These are phyloP conservation scores for Solanum aculeatissimum DNA, from an alignment of 305 asterid genomes.

Conservation along the genomic window DNA sequence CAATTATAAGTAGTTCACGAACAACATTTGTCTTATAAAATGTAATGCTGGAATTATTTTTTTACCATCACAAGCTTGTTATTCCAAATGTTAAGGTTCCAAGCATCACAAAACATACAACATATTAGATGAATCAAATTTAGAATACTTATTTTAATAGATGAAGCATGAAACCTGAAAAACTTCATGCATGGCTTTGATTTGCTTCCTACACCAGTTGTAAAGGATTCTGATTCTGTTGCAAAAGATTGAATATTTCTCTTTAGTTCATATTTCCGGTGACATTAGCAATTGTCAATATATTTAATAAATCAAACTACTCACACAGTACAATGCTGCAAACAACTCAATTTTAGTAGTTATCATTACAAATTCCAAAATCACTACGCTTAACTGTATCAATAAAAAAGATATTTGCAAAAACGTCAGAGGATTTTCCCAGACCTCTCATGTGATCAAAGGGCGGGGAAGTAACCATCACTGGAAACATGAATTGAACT, in stretches of 20 bases:
- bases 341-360: neutral
- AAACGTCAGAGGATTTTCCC: neutral
- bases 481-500: too few species aligned
- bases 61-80: neutral
- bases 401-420: neutral
- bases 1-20: neutral
- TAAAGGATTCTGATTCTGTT: constrained; percentile 72
- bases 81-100: neutral
- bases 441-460: too few species aligned
- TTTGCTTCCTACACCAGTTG: constrained; percentile 90
- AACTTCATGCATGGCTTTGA: constrained; percentile 97
- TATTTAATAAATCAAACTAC: neutral
- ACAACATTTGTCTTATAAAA: neutral
- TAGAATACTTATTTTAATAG: neutral
- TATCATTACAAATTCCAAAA: neutral
- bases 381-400: neutral
- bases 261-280: constrained; percentile 9
- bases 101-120: neutral
- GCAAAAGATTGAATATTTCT: constrained; percentile 43
- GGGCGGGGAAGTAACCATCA: too few species aligned
- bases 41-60: neutral
- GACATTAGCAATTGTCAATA: neutral
- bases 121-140: neutral
- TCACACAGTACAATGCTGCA: neutral
- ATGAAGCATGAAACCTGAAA: constrained; percentile 73